phyloP scores from a whole-genome alignment of 2,329 filamentous ascomycete genomes.

The Elsinoe batatas region DNA sequence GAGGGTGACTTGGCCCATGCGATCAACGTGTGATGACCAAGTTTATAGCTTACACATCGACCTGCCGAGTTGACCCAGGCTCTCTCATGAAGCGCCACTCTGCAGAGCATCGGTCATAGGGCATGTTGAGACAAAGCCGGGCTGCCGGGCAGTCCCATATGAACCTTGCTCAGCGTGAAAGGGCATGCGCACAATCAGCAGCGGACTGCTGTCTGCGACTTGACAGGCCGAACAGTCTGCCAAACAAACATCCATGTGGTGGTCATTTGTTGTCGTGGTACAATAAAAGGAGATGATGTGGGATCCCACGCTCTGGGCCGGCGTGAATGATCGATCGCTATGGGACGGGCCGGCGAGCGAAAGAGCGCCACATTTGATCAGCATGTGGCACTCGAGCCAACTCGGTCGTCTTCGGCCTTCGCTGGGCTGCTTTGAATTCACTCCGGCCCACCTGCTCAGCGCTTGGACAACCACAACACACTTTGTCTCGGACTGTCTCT shows the following conservation, averaged over 20 bases:
- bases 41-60: too few relatives aligned
- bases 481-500: slow-evolving; percentile 10
- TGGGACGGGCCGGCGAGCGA: not conserved
- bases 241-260: too few relatives aligned
- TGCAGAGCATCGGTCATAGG: not conserved
- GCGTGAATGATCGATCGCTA: not conserved
- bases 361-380: not conserved
- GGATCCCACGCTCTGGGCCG: not conserved
- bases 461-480: slow-evolving; percentile 12
- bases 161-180: not conserved
- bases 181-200: not conserved
- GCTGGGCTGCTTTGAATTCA: not conserved
- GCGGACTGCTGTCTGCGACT: not conserved
- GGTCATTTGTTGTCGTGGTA: too few relatives aligned
- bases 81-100: too few relatives aligned
- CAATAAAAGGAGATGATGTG: not conserved
- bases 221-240: not conserved
- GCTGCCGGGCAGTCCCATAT: not conserved
- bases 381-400: slow-evolving; percentile 1
- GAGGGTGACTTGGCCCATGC: too few relatives aligned
- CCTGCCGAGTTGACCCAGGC: too few relatives aligned
- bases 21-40: too few relatives aligned
- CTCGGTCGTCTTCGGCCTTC: not conserved
- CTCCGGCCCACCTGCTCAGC: not conserved
- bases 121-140: not conserved